Evolutionary conservation across 371 early-diverging fungal species (phyloP).

Genomic region (Mucor irregularis): DNA sequence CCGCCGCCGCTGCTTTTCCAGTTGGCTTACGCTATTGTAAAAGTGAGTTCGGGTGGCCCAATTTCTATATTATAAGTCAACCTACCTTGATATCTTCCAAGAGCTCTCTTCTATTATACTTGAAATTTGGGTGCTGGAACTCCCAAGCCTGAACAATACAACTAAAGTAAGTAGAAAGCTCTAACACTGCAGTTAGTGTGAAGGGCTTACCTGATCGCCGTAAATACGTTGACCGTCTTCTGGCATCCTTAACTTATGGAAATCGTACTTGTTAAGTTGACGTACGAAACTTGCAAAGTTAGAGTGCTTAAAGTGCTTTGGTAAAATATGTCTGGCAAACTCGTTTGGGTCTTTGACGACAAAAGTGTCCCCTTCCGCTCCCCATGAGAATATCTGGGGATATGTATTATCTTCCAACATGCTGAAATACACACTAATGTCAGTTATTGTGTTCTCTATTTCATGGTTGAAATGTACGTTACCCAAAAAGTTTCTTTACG

Average conservation of each 20-base stretch:
- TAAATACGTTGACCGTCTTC: constrained; percentile 62
- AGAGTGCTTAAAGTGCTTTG: constrained; percentile 92
- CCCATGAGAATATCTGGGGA: constrained; percentile 74
- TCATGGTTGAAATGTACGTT: constrained; percentile 20
- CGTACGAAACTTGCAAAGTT: constrained; percentile 94
- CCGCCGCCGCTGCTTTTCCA: constrained; percentile 19
- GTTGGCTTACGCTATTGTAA: constrained; percentile 33
- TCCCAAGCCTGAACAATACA: constrained; percentile 62
- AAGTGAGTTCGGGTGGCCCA: neutral
- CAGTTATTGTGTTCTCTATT: neutral
- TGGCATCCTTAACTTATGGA: constrained; percentile 76
- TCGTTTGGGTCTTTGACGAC: constrained; percentile 78
- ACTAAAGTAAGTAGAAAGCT: neutral
- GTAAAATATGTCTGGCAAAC: constrained; percentile 74
- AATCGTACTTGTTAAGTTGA: constrained; percentile 93
- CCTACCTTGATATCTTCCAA: constrained; percentile 60
- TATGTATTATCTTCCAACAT: constrained; percentile 72
- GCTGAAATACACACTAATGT: constrained; percentile 18
- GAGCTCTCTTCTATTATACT: constrained; percentile 58
- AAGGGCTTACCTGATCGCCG: constrained; percentile 60
- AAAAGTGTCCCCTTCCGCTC: constrained; percentile 77
- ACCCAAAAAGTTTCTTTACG: constrained; percentile 51
- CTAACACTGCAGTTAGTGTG: neutral
- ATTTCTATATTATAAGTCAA: neutral
- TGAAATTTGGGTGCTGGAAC: constrained; percentile 76